Conservation (phyloP, 805 yeast genomes). For the Tetrapisispora nanseiensis region DNA sequence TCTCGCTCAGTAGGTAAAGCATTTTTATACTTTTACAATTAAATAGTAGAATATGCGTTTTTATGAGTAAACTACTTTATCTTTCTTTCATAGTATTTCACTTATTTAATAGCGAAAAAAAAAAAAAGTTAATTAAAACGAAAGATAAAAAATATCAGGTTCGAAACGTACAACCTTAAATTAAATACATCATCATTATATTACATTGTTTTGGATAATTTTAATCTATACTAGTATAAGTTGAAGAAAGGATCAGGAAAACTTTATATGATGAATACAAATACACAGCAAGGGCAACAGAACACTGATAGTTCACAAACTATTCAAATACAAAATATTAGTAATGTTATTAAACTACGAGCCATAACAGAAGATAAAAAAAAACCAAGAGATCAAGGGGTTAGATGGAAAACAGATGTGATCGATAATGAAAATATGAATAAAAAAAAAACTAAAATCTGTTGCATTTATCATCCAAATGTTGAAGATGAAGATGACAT, state of each 20-base stretch:
- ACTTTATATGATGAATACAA: background rate
- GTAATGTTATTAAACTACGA: constrained; percentile 23
- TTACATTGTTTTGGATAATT: too few relatives aligned
- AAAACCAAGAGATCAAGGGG: constrained; percentile 1
- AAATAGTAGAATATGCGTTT: too few relatives aligned
- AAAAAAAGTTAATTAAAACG: too few relatives aligned
- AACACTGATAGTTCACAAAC: constrained; percentile 12
- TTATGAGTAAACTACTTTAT: too few relatives aligned
- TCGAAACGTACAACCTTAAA: too few relatives aligned
- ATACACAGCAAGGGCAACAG: background rate
- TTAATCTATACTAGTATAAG: too few relatives aligned
- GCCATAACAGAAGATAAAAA: constrained; percentile 6
- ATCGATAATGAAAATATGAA: constrained; percentile 85
- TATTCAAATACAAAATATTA: constrained; percentile 12
- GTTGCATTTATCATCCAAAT: constrained; percentile 80
- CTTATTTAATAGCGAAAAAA: too few relatives aligned
- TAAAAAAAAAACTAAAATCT: constrained; percentile 84
- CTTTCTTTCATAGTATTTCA: too few relatives aligned
- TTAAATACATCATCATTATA: too few relatives aligned
- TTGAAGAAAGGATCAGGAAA: background rate
- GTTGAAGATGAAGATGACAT: constrained; percentile 48
- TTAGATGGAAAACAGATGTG: constrained; percentile 68
- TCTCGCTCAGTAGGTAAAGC: too few relatives aligned
- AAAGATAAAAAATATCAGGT: too few relatives aligned
- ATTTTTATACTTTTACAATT: too few relatives aligned